Conservation (phyloP, 495 filamentous ascomycete genomes). For the Podospora pseudoanserina region DNA sequence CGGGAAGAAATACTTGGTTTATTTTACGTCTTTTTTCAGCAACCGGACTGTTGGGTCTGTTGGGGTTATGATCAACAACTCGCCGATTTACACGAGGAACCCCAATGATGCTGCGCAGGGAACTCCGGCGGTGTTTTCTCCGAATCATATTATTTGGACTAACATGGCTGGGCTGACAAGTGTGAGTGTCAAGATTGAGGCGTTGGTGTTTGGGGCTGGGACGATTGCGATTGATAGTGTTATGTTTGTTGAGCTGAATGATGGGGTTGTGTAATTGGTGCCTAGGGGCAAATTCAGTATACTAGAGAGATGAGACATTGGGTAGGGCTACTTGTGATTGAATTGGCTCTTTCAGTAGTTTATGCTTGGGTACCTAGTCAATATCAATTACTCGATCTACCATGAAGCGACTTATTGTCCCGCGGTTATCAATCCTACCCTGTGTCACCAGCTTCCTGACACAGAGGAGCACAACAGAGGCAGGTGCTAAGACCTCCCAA, state of each 20-base stretch:
- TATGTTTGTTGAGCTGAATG: not conserved
- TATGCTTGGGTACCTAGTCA: too few species aligned
- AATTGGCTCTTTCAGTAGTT: too few species aligned
- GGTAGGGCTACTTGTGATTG: too few species aligned
- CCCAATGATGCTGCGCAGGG: not conserved
- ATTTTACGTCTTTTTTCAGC: slow-evolving; percentile 9
- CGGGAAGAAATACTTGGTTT: not conserved
- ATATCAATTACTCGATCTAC: too few species aligned
- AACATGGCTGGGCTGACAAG: not conserved
- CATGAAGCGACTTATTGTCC: too few species aligned
- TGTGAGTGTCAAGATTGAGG: not conserved
- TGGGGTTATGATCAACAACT: slow-evolving; percentile 13
- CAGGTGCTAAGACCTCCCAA: too few species aligned
- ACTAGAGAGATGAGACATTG: too few species aligned
- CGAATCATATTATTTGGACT: not conserved
- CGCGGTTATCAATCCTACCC: too few species aligned
- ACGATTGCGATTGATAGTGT: not conserved
- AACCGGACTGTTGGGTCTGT: slow-evolving; percentile 6
- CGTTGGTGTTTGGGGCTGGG: not conserved
- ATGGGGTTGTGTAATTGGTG: not conserved
- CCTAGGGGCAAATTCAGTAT: too few species aligned
- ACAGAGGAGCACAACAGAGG: too few species aligned
- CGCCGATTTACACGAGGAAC: slow-evolving; percentile 9
- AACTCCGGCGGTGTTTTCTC: not conserved
- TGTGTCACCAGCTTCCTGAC: too few species aligned